These are phyloP conservation scores for Scytalidium lignicola DNA, from an alignment of 2,329 filamentous ascomycete genomes.

Conservation along the genomic window DNA sequence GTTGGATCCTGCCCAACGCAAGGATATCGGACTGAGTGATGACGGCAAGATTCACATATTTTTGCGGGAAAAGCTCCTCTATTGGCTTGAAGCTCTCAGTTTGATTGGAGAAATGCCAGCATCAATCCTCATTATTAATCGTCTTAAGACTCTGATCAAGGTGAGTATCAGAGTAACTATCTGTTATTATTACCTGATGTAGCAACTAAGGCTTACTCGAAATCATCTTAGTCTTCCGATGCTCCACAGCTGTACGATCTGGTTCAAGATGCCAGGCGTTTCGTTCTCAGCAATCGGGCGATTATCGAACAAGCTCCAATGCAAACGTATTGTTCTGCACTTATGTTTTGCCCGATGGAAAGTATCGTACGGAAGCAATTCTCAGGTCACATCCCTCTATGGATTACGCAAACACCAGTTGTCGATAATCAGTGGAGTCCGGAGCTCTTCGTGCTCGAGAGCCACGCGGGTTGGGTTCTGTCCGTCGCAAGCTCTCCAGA, in stretches of 20 bases:
- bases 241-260: neutral
- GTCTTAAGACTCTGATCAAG: neutral
- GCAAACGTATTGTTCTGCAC: slow-evolving; percentile 29
- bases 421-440: no score
- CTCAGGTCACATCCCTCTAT: no score
- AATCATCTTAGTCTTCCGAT: neutral
- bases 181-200: neutral
- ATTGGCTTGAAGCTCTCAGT: slow-evolving; percentile 19
- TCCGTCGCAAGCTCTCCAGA: no score
- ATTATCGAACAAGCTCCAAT: slow-evolving; percentile 21
- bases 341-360: slow-evolving; percentile 24
- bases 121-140: neutral
- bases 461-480: no score
- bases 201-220: neutral
- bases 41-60: slow-evolving; percentile 28
- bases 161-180: neutral
- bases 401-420: no score
- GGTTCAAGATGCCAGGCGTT: neutral
- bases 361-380: slow-evolving; percentile 19
- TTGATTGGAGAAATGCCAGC: neutral
- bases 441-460: no score
- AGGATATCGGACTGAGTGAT: no score
- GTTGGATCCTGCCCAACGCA: no score
- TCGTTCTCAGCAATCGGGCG: neutral
- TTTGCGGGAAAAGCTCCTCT: slow-evolving; percentile 32